These are phyloP conservation scores for Mimosa bimucronata DNA, from an alignment of 306 rosid species.

Conservation along the genomic window DNA sequence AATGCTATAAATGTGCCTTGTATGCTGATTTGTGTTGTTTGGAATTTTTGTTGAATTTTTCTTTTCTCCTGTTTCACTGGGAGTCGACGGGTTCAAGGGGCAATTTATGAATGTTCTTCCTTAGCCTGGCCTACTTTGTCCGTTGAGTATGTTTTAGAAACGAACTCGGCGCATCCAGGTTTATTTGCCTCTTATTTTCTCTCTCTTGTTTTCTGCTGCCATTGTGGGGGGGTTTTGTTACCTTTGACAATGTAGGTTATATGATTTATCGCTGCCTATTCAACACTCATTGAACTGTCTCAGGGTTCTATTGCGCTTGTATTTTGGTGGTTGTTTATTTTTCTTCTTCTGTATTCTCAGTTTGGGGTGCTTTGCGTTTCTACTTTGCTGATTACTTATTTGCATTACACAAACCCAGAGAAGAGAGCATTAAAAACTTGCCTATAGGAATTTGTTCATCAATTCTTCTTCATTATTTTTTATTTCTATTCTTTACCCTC, in stretches of 20 bases:
- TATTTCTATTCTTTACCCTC: not conserved
- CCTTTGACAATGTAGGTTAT: conserved; percentile 44
- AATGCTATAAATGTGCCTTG: no score
- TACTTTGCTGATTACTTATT: conserved; percentile 21
- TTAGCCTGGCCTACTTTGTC: no score
- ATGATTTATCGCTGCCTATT: conserved; percentile 14
- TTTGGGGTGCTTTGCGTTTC: conserved; percentile 29
- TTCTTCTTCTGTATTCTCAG: not conserved
- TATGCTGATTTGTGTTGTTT: no score
- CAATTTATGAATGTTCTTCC: no score
- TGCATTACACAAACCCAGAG: conserved; percentile 1
- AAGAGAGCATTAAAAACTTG: not conserved
- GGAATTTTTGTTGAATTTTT: no score
- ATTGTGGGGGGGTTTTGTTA: conserved; percentile 19
- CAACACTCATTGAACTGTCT: not conserved
- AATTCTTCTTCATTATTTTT: not conserved
- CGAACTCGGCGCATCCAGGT: conserved; percentile 61
- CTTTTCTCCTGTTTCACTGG: no score
- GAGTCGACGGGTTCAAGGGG: no score
- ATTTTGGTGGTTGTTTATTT: not conserved
- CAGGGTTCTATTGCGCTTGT: not conserved
- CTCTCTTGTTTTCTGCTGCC: not conserved
- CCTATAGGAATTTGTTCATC: not conserved
- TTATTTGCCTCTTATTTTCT: conserved; percentile 9
- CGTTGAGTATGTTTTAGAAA: no score